Evolutionary conservation across 75 land plant species (phyloP), one percentile per base, ranked within the genome.

Genomic region (Isoetes taiwanensis): DNA sequence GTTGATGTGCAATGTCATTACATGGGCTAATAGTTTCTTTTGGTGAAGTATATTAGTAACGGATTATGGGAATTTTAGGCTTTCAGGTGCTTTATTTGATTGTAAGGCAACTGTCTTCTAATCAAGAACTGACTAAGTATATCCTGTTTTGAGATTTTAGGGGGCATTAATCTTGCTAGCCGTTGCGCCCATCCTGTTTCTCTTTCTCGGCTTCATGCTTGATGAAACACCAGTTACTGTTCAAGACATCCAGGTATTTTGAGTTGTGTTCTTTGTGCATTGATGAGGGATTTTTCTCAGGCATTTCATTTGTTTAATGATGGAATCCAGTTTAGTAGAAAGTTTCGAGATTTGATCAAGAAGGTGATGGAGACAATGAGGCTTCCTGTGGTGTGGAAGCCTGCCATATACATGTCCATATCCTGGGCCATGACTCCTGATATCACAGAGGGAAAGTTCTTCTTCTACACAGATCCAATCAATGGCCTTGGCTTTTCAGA

Each of bases 321-420:
- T n/a, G n/a, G n/a, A n/a, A n/a, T n/a, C n/a, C n/a, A n/a, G n/a
- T n/a, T n/a, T n/a, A n/a, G n/a, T n/a, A n/a, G n/a, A n/a, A n/a
- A n/a, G n/a, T n/a, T n/a, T n/a, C n/a, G n/a, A n/a, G n/a, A n/a
- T n/a, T n/a, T n/a, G n/a, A n/a, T 32, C 27, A 46, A 74, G 72
- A 84, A 72, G 66, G 66, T 79, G 42, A 23, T 76, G 79, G 62
- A 59, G 34, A 78, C 88, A 43, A 33, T 86, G 34, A 78, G 67
- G 67, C 69, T 54, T 34, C 82, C 80, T 0, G 41, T 61, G 34
- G 82, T 88, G 5, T 88, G 89, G 95, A 81, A 77, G 50, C 85
- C 95, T 12, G 75, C 78, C 43, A 43, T 88, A 19, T 88, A 80
- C 64, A 84, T 88, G 95, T 88, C 75, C 59, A 28, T 84, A 27